Evolutionary conservation across 305 asterid genomes (phyloP).

Genomic region (Fraxinus sp.): DNA sequence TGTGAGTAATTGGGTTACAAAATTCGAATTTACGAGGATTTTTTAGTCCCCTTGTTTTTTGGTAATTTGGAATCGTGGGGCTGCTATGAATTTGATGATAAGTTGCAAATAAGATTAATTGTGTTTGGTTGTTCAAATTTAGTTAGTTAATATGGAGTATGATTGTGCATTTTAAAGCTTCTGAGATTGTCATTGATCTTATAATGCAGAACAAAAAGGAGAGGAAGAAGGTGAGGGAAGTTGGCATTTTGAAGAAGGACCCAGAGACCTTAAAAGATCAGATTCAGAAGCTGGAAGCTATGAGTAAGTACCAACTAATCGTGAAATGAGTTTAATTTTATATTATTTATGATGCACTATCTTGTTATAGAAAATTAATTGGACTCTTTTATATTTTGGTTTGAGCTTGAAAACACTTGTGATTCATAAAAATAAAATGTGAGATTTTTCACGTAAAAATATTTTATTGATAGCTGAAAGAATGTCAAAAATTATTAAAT

Average conservation of each 20-base stretch:
- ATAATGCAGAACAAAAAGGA: conserved; percentile 78
- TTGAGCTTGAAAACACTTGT: not conserved
- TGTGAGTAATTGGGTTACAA: not conserved
- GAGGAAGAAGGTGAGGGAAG: conserved; percentile 94
- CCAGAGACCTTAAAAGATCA: conserved; percentile 79
- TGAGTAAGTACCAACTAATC: conserved; percentile 53
- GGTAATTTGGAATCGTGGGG: not conserved
- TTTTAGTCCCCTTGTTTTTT: not conserved
- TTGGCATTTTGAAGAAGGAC: conserved; percentile 90
- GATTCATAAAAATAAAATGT: not conserved
- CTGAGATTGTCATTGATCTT: conserved; percentile 18
- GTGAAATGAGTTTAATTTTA: not conserved
- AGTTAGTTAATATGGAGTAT: conserved; percentile 1
- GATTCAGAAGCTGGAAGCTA: conserved; percentile 76
- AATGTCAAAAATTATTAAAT: not conserved
- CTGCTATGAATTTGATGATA: not conserved
- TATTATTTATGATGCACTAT: not conserved
- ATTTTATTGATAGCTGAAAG: not conserved
- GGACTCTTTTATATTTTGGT: not conserved
- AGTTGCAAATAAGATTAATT: not conserved
- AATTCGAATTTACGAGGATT: not conserved
- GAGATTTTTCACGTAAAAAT: not conserved
- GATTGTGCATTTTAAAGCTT: conserved; percentile 15
- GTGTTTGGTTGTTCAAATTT: not conserved
- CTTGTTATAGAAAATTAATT: not conserved